A percentile compares a stretch with the other conserved stretches of the same genome.
These are phyloP conservation scores for Strobilomyces dryophilus DNA, from an alignment of 768 basidiomycete species.

Conservation along the genomic window DNA sequence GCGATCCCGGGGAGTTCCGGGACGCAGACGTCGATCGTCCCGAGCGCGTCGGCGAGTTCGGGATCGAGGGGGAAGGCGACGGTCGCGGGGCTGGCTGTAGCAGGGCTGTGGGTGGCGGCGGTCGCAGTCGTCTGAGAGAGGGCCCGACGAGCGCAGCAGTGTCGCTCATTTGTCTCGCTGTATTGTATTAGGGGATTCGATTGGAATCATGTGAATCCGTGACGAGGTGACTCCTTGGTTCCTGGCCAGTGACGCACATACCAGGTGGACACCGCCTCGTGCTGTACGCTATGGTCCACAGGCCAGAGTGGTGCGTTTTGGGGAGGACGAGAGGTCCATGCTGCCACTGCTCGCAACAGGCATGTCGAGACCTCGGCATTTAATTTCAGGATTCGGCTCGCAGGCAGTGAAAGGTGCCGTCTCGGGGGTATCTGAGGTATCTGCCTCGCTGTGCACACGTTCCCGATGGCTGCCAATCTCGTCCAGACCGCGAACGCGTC, in stretches of 20 bases:
- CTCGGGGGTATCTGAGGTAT: slow-evolving; percentile 10
- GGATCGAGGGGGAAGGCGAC: neutral
- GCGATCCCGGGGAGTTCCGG: neutral
- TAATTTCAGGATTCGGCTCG: slow-evolving; percentile 16
- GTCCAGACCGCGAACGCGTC: slow-evolving; percentile 22
- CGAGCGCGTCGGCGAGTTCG: neutral
- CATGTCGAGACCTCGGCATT: slow-evolving; percentile 17
- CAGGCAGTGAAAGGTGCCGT: slow-evolving; percentile 8
- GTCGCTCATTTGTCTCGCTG: no score
- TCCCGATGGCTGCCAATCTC: slow-evolving; percentile 24
- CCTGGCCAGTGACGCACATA: slow-evolving; percentile 16
- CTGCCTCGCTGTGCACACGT: slow-evolving; percentile 31
- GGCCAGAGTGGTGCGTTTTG: slow-evolving; percentile 6
- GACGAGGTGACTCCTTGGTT: neutral
- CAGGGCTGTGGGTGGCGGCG: neutral
- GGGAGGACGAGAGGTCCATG: slow-evolving; percentile 5
- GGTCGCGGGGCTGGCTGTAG: neutral
- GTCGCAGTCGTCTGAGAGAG: neutral
- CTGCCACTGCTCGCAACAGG: no score
- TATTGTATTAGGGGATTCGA: no score
- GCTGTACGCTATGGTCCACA: neutral
- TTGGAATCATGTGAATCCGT: slow-evolving; percentile 6
- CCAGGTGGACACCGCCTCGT: slow-evolving; percentile 9
- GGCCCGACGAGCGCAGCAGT: neutral
- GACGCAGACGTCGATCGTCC: neutral